These are phyloP conservation scores for Furcasterigmium furcatum DNA, from an alignment of 2,329 filamentous ascomycete species.

Conservation along the genomic window DNA sequence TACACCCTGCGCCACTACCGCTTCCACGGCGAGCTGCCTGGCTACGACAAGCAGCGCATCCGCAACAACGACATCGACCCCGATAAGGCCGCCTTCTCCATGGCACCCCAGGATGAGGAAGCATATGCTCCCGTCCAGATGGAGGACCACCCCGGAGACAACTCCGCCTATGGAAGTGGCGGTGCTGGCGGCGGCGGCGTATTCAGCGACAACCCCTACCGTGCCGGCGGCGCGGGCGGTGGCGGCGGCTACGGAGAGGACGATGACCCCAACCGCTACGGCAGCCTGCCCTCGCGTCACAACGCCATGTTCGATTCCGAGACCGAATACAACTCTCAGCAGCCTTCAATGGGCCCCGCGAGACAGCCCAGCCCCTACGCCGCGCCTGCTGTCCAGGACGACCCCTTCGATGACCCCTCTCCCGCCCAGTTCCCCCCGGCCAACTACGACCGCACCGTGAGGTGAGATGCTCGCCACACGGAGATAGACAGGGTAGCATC, in stretches of 20 bases:
- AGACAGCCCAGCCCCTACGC: conserved; percentile 28
- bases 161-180: conserved; percentile 28
- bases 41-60: conserved; percentile 50
- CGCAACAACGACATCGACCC: conserved; percentile 56
- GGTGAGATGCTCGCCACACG: neutral
- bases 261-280: conserved; percentile 35
- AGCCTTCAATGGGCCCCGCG: conserved; percentile 23
- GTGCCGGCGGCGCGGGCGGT: conserved; percentile 22
- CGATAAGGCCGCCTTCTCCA: conserved; percentile 67
- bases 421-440: conserved; percentile 54
- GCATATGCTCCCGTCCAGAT: conserved; percentile 60
- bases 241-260: conserved; percentile 20
- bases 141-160: conserved; percentile 47
- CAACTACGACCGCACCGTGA: conserved; percentile 48
- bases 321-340: conserved; percentile 41
- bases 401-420: conserved; percentile 40
- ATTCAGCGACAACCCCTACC: conserved; percentile 33
- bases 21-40: conserved; percentile 58
- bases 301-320: conserved; percentile 47
- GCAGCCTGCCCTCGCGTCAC: conserved; percentile 29
- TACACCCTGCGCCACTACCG: conserved; percentile 61
- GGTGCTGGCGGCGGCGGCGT: conserved; percentile 23
- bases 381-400: conserved; percentile 31
- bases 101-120: conserved; percentile 64
- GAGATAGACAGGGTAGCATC: too few species aligned